A percentile compares a stretch with the other conserved stretches of the same genome.
These are phyloP conservation scores for Torulaspora gathmanii DNA, from an alignment of 805 yeast species.

Conservation along the genomic window DNA sequence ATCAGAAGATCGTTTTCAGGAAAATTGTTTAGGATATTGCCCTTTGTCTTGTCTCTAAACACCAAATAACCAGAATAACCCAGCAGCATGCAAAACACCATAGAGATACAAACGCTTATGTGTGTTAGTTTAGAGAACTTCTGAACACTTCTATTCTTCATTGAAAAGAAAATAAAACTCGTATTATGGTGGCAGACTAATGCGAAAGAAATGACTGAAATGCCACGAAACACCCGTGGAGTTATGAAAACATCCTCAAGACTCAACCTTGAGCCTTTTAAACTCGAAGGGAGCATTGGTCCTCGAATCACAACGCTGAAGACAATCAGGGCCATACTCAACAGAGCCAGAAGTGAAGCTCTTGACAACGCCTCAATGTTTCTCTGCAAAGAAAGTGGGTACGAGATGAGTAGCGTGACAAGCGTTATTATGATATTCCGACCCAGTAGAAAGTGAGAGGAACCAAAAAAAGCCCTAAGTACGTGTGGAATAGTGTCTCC, in stretches of 20 bases:
- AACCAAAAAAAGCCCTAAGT: slow-evolving; percentile 55
- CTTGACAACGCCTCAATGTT: slow-evolving; percentile 83
- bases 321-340: slow-evolving; percentile 80
- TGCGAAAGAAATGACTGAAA: slow-evolving; percentile 92
- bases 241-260: slow-evolving; percentile 49
- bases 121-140: slow-evolving; percentile 77
- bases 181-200: slow-evolving; percentile 95
- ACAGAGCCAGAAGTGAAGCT: slow-evolving; percentile 78
- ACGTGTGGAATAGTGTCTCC: slow-evolving; percentile 96
- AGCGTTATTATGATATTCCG: slow-evolving; percentile 68
- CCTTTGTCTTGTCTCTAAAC: slow-evolving; percentile 75
- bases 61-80: slow-evolving; percentile 74
- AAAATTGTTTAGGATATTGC: slow-evolving; percentile 85
- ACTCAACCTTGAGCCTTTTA: slow-evolving; percentile 45
- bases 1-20: slow-evolving; percentile 67
- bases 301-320: slow-evolving; percentile 69
- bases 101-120: slow-evolving; percentile 73
- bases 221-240: slow-evolving; percentile 73
- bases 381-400: slow-evolving; percentile 73
- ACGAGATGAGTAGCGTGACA: slow-evolving; percentile 68
- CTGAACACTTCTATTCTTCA: slow-evolving; percentile 68
- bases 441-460: slow-evolving; percentile 11
- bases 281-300: slow-evolving; percentile 48
- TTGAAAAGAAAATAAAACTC: slow-evolving; percentile 79
- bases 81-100: slow-evolving; percentile 70